Evolutionary conservation across 768 basidiomycete genomes (phyloP), one percentile per base, ranked within the genome.

Genomic region (Polyporus arcularius): DNA sequence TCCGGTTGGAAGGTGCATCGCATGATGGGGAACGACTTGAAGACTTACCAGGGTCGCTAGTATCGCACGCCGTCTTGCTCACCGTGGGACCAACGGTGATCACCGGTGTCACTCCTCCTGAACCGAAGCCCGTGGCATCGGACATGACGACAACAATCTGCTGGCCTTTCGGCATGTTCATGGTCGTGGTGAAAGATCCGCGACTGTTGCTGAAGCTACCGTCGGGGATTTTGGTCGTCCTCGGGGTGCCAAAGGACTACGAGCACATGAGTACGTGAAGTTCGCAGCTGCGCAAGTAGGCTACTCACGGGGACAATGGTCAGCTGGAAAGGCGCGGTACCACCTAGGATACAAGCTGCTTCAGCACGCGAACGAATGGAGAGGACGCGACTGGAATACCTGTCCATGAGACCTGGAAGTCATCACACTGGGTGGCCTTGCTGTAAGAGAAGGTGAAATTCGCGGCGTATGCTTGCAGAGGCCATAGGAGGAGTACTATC

Each of bases 51-150:
- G 49, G 28, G 35, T 58, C 58, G 1, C 52, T 21, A 16, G 52
- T 50, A 11, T 35, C 35, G 11, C 35, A 35, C 7, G 6, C 11
- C 35, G 11, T 11, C 32, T 51, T 32, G 15, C 56, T 38, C 21
- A 40, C 32, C 14, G 55, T 26, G 1, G 35, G 50, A 39, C 61
- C 61, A 5, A 55, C 53, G 5, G 53, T 58, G 41, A 63, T 58
- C 2, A 57, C n/a, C 4, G 31, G 32, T 1, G 61, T 58, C 15
- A 55, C 41, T 1, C 61, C 61, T 4, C 90, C 90, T 10, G 85
- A 76, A 45, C 76, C 88, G 68, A 87, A 90, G 1, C 88, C 89
- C 31, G 81, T 82, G n/a, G 84, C 77, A 68, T 92, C 90, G 30
- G 87, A 91, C 86, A 92, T 88, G 40, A 83, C 79, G 18, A 87